These are phyloP conservation scores for Ogataea nitratoaversa DNA, from an alignment of 805 yeast species.

Conservation along the genomic window DNA sequence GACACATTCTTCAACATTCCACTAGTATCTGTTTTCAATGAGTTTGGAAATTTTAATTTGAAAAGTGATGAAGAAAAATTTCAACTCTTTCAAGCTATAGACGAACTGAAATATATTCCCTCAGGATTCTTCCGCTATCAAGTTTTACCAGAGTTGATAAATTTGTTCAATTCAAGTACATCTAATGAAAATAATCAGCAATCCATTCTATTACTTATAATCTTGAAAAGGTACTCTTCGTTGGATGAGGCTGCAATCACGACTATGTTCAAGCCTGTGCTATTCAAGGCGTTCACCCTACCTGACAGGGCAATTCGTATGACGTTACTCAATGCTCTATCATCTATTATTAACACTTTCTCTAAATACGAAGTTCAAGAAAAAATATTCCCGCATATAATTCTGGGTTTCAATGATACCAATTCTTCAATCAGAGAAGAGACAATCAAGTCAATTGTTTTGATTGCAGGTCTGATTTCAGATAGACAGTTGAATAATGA, in stretches of 20 bases:
- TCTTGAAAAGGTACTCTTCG: conserved; percentile 32
- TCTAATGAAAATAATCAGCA: conserved; percentile 21
- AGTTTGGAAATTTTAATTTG: conserved; percentile 53
- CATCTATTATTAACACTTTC: conserved; percentile 46
- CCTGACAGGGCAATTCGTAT: conserved; percentile 78
- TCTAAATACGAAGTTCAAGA: conserved; percentile 61
- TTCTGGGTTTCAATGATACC: conserved; percentile 84
- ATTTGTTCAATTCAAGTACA: conserved; percentile 33
- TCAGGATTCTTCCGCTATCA: conserved; percentile 52
- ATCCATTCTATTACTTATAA: conserved; percentile 35
- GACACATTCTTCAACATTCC: conserved; percentile 37
- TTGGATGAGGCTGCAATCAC: conserved; percentile 33
- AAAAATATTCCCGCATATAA: conserved; percentile 60
- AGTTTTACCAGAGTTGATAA: conserved; percentile 66
- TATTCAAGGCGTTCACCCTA: conserved; percentile 57
- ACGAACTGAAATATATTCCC: conserved; percentile 36
- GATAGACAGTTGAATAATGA: conserved; percentile 86
- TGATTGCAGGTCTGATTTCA: conserved; percentile 58
- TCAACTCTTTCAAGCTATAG: conserved; percentile 36
- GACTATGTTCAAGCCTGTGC: conserved; percentile 50
- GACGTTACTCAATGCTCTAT: conserved; percentile 60
- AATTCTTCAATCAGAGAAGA: conserved; percentile 77
- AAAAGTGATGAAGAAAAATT: conserved; percentile 52
- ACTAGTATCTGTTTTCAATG: conserved; percentile 48
- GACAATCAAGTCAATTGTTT: conserved; percentile 61